These are phyloP conservation scores for Penicillium cinerascens DNA, from an alignment of 495 filamentous ascomycete genomes.

Conservation along the genomic window DNA sequence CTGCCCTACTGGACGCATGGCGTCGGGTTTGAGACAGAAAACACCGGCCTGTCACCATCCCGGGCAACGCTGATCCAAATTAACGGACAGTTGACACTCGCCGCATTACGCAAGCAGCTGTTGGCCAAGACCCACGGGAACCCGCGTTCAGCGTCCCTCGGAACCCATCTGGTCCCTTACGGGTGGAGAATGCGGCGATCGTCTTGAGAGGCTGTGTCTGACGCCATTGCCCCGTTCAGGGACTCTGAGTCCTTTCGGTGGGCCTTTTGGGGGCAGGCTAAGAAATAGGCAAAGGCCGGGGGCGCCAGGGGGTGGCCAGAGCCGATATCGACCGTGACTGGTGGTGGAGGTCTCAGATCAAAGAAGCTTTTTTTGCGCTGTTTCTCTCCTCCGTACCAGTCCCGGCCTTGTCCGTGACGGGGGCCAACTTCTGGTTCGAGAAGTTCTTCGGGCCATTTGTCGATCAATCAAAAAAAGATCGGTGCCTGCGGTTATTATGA, in stretches of 20 bases:
- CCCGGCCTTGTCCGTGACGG: neutral
- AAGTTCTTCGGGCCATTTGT: neutral
- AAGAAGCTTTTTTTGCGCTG: slow-evolving; percentile 7
- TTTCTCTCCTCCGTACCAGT: neutral
- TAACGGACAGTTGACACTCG: slow-evolving; percentile 24
- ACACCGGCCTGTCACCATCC: slow-evolving; percentile 5
- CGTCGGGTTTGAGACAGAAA: slow-evolving; percentile 24
- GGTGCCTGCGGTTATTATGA: slow-evolving; percentile 9
- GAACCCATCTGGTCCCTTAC: slow-evolving; percentile 40
- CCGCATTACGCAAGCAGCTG: slow-evolving; percentile 45
- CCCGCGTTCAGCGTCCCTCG: slow-evolving; percentile 38
- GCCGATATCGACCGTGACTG: neutral
- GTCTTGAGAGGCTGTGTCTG: slow-evolving; percentile 27
- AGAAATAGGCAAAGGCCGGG: neutral
- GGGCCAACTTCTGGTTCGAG: slow-evolving; percentile 4
- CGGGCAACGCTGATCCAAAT: slow-evolving; percentile 38
- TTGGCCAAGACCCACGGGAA: slow-evolving; percentile 31
- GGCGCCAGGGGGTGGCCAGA: neutral
- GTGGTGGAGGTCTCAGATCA: neutral
- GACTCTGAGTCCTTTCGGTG: neutral
- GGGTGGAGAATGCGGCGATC: slow-evolving; percentile 47
- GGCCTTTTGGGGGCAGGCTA: slow-evolving; percentile 4
- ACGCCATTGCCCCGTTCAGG: slow-evolving; percentile 30
- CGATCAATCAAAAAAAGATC: neutral
- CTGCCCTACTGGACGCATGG: neutral